Conservation (phyloP, 169 alveolate genomes). For the Plasmodium gaboni region DNA sequence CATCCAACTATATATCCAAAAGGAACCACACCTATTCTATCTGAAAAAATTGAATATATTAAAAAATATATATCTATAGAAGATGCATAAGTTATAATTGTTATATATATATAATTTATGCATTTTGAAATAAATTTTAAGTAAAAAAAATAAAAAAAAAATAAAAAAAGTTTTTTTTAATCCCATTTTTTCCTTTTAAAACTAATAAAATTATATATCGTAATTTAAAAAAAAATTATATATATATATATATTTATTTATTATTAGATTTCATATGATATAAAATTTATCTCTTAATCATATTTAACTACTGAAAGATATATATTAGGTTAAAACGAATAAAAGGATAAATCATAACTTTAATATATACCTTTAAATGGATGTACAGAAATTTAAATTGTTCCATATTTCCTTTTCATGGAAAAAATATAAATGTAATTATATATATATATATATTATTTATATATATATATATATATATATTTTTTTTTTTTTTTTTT, state of each 20-base stretch:
- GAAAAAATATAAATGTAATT: too few species aligned
- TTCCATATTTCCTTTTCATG: too few species aligned
- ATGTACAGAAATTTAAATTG: too few species aligned
- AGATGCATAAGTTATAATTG: slow-evolving; percentile 46
- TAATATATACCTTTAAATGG: neutral
- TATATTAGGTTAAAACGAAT: neutral
- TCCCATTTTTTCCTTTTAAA: slow-evolving; percentile 9
- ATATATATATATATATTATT: too few species aligned
- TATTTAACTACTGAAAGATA: neutral
- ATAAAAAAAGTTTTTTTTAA: slow-evolving; percentile 7
- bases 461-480: too few species aligned
- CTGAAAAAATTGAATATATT: slow-evolving; percentile 84
- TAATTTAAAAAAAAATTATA: neutral
- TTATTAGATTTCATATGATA: neutral
- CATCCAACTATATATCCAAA: slow-evolving; percentile 81
- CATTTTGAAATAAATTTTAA: too few species aligned
- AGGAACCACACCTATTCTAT: slow-evolving; percentile 86
- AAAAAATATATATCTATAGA: slow-evolving; percentile 80
- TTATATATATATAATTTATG: neutral
- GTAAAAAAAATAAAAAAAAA: too few species aligned
- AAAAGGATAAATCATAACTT: neutral
- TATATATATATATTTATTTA: neutral
- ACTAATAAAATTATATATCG: neutral
- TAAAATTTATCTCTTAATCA: slow-evolving; percentile 3
- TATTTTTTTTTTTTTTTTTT: too few species aligned